Evolutionary conservation across 73 alveolate species (phyloP).

Genomic region (Stentor roeselii): DNA sequence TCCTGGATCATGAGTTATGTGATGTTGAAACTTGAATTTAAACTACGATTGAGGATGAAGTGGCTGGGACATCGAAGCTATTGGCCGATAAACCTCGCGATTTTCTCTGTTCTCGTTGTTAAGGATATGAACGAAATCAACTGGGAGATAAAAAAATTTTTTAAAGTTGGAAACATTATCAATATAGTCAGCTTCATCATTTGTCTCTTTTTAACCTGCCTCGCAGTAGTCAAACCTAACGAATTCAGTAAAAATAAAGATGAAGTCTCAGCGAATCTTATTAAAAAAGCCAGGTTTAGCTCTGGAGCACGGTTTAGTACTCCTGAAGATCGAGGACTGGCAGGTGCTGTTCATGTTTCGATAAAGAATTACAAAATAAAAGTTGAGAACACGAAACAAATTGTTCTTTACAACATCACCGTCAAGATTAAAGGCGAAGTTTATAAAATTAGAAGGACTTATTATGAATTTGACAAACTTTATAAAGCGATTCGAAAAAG

Average conservation of each 20-base stretch:
- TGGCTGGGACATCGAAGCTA: constrained; percentile 1
- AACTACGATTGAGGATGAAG: not conserved
- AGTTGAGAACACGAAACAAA: not conserved
- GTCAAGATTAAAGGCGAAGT: not conserved
- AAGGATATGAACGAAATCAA: not conserved
- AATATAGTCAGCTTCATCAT: not conserved
- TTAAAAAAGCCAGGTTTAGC: not conserved
- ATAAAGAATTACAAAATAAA: constrained; percentile 2
- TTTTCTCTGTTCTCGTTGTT: not conserved
- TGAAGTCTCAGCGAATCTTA: not conserved
- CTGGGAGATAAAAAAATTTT: not conserved
- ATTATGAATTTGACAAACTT: not conserved
- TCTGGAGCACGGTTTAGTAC: not conserved
- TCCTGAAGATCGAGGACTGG: not conserved
- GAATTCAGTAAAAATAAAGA: not conserved
- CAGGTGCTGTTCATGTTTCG: not conserved
- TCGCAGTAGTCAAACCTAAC: not conserved
- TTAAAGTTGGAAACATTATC: not conserved
- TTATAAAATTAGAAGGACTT: constrained; percentile 8
- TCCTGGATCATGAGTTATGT: not conserved
- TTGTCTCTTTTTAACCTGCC: not conserved
- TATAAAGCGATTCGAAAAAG: not conserved
- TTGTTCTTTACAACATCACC: not conserved
- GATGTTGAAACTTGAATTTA: not conserved
- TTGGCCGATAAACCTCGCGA: not conserved